A percentile compares a stretch with the other conserved stretches of the same genome.
Evolutionary conservation across 441 rosid species (phyloP).

Genomic region (Bocquillonia castaneifolia): DNA sequence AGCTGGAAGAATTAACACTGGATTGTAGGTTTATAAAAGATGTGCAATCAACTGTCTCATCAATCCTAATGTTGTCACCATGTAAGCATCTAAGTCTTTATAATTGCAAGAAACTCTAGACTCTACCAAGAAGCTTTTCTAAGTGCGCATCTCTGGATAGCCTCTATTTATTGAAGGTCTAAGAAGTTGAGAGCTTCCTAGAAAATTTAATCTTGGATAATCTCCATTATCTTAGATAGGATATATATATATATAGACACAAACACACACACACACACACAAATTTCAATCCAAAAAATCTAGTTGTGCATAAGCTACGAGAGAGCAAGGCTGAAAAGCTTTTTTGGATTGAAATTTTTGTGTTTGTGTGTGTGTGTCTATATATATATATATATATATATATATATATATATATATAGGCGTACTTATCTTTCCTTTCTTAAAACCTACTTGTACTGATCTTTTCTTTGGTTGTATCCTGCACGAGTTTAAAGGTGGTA

Average conservation of each 20-base stretch:
- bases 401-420: too few relatives aligned
- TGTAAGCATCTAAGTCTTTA: background rate
- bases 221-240: too few relatives aligned
- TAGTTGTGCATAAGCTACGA: background rate
- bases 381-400: too few relatives aligned
- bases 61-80: background rate
- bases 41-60: too few relatives aligned
- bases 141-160: background rate
- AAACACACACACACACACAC: too few relatives aligned
- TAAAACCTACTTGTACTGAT: too few relatives aligned
- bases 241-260: too few relatives aligned
- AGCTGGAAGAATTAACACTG: too few relatives aligned
- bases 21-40: too few relatives aligned
- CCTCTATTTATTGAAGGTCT: background rate
- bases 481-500: too few relatives aligned
- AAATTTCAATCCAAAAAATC: background rate
- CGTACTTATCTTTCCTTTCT: background rate
- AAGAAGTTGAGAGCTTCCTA: constrained; percentile 7
- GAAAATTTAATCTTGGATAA: background rate
- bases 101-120: background rate
- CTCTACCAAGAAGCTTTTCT: constrained; percentile 1
- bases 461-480: background rate
- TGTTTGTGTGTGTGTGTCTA: too few relatives aligned
- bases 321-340: background rate
- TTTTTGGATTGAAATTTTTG: constrained; percentile 14